Percentiles rank a stretch among this genome's conserved stretches.
These are phyloP conservation scores for Clavulina sp. DNA, from an alignment of 768 basidiomycete genomes.

Conservation along the genomic window DNA sequence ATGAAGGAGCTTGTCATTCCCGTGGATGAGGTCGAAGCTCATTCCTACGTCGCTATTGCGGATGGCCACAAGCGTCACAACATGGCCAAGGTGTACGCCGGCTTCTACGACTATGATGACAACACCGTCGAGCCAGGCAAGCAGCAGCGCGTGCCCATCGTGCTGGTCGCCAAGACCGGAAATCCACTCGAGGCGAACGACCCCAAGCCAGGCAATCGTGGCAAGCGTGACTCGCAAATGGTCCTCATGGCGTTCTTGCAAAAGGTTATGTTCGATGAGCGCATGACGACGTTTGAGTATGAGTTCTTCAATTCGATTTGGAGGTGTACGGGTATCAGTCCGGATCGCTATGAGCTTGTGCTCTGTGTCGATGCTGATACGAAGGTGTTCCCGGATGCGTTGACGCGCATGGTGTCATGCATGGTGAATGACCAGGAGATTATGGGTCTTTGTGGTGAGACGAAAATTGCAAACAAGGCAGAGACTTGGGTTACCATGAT, in stretches of 20 bases:
- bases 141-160: constrained; percentile 91
- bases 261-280: constrained; percentile 99
- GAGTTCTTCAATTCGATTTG: constrained; percentile 99
- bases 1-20: constrained; percentile 87
- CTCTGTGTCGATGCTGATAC: constrained; percentile 96
- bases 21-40: constrained; percentile 71
- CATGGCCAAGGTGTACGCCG: constrained; percentile 97
- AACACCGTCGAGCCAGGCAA: constrained; percentile 77
- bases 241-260: constrained; percentile 96
- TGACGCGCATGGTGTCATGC: constrained; percentile 89
- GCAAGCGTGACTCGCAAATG: constrained; percentile 97
- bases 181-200: constrained; percentile 83
- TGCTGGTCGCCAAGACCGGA: constrained; percentile 89
- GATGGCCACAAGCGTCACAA: constrained; percentile 99
- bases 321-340: constrained; percentile 87
- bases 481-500: constrained; percentile 99
- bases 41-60: constrained; percentile 95
- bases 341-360: constrained; percentile 88
- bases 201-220: constrained; percentile 91
- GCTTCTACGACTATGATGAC: constrained; percentile 91
- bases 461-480: constrained; percentile 98
- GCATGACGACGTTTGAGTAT: constrained; percentile 99
- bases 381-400: constrained; percentile 96
- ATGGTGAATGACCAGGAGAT: constrained; percentile 97
- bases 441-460: constrained; percentile 98